A percentile compares a stretch with the other conserved stretches of the same genome.
Conservation (phyloP, 106 monocot species). For the Hemerocallis citrina region DNA sequence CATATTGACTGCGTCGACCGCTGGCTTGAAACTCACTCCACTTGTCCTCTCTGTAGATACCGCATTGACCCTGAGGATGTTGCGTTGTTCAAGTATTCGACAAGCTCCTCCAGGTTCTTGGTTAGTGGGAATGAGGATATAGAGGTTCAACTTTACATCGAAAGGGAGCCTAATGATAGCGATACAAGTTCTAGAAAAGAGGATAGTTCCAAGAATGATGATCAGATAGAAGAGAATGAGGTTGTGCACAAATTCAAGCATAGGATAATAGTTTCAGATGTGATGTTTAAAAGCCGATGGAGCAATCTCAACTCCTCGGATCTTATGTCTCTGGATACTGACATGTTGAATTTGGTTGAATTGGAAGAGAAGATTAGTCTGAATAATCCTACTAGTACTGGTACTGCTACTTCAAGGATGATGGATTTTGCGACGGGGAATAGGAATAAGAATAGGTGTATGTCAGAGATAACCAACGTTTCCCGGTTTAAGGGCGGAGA, state of each 20-base stretch:
- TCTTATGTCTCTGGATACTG: constrained; percentile 49
- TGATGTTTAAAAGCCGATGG: constrained; percentile 68
- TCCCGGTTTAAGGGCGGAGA: not conserved
- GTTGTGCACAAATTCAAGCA: constrained; percentile 68
- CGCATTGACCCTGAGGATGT: constrained; percentile 32
- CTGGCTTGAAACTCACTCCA: constrained; percentile 47
- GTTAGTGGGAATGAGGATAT: not conserved
- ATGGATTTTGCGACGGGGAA: not conserved
- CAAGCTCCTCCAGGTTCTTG: constrained; percentile 34
- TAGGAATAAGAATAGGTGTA: not conserved
- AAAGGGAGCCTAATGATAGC: too few species aligned
- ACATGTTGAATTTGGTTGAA: constrained; percentile 31
- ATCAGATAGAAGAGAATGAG: too few species aligned
- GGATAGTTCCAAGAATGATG: too few species aligned
- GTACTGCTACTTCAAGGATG: too few species aligned
- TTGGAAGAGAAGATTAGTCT: too few species aligned
- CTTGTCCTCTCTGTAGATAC: constrained; percentile 60
- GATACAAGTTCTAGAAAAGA: too few species aligned
- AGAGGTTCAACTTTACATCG: constrained; percentile 44
- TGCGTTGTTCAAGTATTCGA: constrained; percentile 25
- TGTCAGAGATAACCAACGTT: not conserved
- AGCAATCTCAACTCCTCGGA: constrained; percentile 81
- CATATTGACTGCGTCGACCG: constrained; percentile 52
- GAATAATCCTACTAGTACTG: too few species aligned
- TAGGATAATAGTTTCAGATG: constrained; percentile 67